These are phyloP conservation scores for Fusarium sp. DNA, from an alignment of 2,329 filamentous ascomycete species.

Conservation along the genomic window DNA sequence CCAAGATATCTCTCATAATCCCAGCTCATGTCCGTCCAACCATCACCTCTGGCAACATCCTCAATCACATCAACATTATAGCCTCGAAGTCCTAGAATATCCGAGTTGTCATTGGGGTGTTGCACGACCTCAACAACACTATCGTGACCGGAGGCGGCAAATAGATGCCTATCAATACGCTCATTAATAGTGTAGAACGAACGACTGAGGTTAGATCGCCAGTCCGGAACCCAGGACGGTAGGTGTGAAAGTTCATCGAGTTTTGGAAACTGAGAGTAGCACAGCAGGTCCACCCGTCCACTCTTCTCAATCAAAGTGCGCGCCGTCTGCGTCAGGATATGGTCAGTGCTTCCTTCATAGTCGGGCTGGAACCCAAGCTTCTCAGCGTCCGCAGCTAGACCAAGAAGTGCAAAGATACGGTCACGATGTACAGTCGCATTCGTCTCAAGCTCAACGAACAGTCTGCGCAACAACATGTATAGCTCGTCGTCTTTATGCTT, in stretches of 20 bases:
- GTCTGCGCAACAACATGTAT: not conserved
- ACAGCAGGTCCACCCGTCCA: not conserved
- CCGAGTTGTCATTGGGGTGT: accelerated
- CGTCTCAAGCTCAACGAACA: not conserved
- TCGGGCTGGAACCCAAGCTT: not conserved
- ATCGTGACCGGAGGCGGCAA: accelerated
- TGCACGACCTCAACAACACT: accelerated
- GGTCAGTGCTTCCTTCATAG: not conserved
- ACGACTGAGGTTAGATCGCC: not conserved
- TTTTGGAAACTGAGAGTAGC: not conserved
- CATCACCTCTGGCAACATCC: not conserved
- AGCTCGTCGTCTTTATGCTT: not conserved
- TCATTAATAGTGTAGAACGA: not conserved
- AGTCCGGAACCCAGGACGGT: not conserved
- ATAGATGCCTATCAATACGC: accelerated
- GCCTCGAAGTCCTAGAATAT: not conserved
- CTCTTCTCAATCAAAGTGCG: not conserved
- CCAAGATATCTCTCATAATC: not conserved
- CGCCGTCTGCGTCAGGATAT: not conserved
- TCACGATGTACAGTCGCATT: not conserved
- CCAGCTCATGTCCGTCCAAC: not conserved
- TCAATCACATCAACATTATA: not conserved
- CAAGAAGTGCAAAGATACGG: not conserved
- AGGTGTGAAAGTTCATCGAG: accelerated
- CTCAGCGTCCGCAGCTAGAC: not conserved